Percentiles rank a stretch among this genome's conserved stretches.
phyloP scores from a whole-genome alignment of 1,284 basidiomycete species.

The Tilletiaria anomala region DNA sequence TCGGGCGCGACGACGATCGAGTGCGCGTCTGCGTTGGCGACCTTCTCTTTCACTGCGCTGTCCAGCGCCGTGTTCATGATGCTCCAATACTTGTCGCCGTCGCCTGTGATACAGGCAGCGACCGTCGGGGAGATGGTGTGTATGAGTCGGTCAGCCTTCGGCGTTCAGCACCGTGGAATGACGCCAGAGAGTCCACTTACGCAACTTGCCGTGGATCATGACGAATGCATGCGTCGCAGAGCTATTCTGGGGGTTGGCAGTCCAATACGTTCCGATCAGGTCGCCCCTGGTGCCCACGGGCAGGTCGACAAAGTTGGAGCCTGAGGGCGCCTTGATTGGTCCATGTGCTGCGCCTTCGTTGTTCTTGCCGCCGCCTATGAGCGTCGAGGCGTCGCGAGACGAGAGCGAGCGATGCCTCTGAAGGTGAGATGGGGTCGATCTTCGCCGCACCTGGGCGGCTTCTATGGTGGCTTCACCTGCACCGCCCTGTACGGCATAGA shows the following conservation, averaged over 20 bases:
- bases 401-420: too few species aligned
- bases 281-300: background rate
- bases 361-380: too few species aligned
- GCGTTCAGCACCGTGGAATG: background rate
- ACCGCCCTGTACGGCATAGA: too few species aligned
- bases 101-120: background rate
- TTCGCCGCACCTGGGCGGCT: too few species aligned
- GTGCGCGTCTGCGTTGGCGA: slow-evolving; percentile 9
- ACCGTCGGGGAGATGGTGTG: background rate
- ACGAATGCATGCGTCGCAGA: slow-evolving; percentile 9
- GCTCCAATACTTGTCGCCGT: slow-evolving; percentile 15
- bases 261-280: background rate
- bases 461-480: too few species aligned
- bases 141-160: background rate
- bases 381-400: too few species aligned
- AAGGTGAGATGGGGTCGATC: too few species aligned
- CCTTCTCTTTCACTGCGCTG: slow-evolving; percentile 11
- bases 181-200: too few species aligned
- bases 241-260: too few species aligned
- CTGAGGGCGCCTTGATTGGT: too few species aligned
- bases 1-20: slow-evolving; percentile 29
- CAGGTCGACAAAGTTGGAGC: background rate
- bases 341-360: too few species aligned
- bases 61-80: slow-evolving; percentile 22
- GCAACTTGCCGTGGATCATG: slow-evolving; percentile 33